Percentiles rank a stretch among this genome's conserved stretches.
Evolutionary conservation across 208 protist species (phyloP).

Genomic region (Trypanosoma rangeli): DNA sequence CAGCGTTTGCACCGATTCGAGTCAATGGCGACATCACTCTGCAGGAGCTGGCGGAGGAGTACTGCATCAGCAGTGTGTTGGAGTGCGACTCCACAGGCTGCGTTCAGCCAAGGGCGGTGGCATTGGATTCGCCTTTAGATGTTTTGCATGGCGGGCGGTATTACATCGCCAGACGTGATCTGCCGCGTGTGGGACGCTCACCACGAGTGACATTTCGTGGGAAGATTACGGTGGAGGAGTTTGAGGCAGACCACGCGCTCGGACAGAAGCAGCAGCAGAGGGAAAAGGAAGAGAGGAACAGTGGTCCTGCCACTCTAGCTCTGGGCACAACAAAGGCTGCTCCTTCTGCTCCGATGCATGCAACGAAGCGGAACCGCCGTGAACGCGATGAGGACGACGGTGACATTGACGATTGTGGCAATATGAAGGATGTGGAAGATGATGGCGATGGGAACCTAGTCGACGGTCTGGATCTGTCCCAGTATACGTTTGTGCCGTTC

Average conservation of each 20-base stretch:
- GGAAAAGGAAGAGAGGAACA: background rate
- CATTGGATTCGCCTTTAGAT: slow-evolving; percentile 82
- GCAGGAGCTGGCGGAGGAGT: slow-evolving; percentile 72
- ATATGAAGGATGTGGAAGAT: background rate
- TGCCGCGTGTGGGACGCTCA: slow-evolving; percentile 26
- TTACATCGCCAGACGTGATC: slow-evolving; percentile 77
- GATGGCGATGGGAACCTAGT: background rate
- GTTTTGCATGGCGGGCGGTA: slow-evolving; percentile 70
- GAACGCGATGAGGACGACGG: background rate
- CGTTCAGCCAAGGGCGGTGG: slow-evolving; percentile 69
- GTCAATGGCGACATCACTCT: slow-evolving; percentile 60
- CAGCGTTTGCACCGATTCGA: slow-evolving; percentile 48
- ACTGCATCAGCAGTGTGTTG: slow-evolving; percentile 79
- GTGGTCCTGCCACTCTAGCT: background rate
- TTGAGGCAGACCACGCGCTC: slow-evolving; percentile 48
- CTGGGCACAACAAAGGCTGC: background rate
- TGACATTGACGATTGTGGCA: background rate
- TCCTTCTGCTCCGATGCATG: background rate
- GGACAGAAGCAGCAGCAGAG: slow-evolving; percentile 7
- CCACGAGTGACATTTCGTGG: slow-evolving; percentile 76
- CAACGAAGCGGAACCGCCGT: slow-evolving; percentile 8
- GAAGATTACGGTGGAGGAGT: slow-evolving; percentile 83
- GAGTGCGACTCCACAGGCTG: slow-evolving; percentile 73
- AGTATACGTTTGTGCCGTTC: slow-evolving; percentile 64
- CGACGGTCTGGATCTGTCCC: background rate